phyloP scores from a whole-genome alignment of 1,284 basidiomycete genomes.

The Melampsora medusae region DNA sequence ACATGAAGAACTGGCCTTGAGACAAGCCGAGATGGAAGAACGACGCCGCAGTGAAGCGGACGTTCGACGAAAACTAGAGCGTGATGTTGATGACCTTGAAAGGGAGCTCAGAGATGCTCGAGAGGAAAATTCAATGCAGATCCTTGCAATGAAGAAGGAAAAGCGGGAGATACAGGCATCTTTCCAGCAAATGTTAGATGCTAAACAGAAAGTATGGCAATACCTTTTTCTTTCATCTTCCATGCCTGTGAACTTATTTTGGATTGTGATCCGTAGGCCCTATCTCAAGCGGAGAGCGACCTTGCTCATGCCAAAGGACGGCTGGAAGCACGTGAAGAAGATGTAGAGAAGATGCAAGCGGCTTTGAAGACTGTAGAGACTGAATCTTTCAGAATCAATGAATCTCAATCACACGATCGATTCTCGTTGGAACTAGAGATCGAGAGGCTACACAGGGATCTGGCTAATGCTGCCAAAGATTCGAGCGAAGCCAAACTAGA shows the following conservation, averaged over 20 bases:
- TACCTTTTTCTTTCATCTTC: background rate
- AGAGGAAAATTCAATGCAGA: slow-evolving; percentile 54
- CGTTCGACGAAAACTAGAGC: slow-evolving; percentile 47
- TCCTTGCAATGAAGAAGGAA: slow-evolving; percentile 57
- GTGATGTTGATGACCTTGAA: slow-evolving; percentile 59
- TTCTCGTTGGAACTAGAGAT: slow-evolving; percentile 87
- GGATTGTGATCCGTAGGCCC: slow-evolving; percentile 50
- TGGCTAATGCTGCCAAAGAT: slow-evolving; percentile 76
- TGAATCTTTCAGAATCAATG: slow-evolving; percentile 67
- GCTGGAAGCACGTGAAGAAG: slow-evolving; percentile 58
- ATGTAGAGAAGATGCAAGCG: slow-evolving; percentile 71
- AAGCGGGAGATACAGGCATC: slow-evolving; percentile 54
- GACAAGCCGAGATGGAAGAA: slow-evolving; percentile 36
- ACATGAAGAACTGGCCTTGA: slow-evolving; percentile 71
- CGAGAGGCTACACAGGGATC: slow-evolving; percentile 79
- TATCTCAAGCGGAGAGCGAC: slow-evolving; percentile 60
- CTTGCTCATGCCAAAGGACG: slow-evolving; percentile 66
- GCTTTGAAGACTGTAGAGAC: slow-evolving; percentile 67
- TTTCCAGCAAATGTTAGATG: slow-evolving; percentile 54
- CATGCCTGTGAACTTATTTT: slow-evolving; percentile 9
- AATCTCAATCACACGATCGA: slow-evolving; percentile 74
- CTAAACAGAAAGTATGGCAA: slow-evolving; percentile 39
- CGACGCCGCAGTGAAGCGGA: slow-evolving; percentile 42
- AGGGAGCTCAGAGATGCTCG: slow-evolving; percentile 48
- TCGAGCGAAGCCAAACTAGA: slow-evolving; percentile 71